phyloP scores from a whole-genome alignment of 352 stramenopile species.

The Salisapilia sapeloensis region DNA sequence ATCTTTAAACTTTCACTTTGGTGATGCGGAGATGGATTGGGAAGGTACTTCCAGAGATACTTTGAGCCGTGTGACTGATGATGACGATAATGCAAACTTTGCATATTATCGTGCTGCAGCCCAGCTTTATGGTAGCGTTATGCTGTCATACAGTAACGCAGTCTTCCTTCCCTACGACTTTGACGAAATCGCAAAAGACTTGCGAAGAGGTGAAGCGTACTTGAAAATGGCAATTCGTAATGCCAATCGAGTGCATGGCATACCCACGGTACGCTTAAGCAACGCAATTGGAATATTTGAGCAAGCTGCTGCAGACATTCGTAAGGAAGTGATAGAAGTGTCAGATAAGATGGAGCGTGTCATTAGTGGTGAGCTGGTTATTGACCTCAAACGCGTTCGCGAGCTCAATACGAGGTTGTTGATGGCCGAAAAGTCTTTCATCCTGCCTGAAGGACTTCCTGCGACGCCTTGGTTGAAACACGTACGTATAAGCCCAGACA shows the following conservation, averaged over 20 bases:
- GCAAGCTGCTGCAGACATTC: constrained; percentile 23
- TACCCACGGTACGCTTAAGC: constrained; percentile 31
- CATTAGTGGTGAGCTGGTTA: constrained; percentile 34
- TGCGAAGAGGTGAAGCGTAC: constrained; percentile 42
- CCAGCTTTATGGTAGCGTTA: constrained; percentile 62
- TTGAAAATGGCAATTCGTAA: constrained; percentile 22
- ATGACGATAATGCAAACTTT: constrained; percentile 50
- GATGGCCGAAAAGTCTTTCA: constrained; percentile 65
- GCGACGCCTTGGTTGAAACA: constrained; percentile 74
- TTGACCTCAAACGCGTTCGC: constrained; percentile 63
- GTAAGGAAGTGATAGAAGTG: constrained; percentile 40
- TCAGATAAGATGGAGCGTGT: constrained; percentile 35
- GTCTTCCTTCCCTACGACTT: constrained; percentile 81
- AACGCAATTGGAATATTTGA: constrained; percentile 46
- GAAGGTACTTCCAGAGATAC: constrained; percentile 37
- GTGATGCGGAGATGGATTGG: constrained; percentile 46
- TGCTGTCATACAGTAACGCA: constrained; percentile 58
- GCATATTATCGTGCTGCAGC: constrained; percentile 54
- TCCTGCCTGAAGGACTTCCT: constrained; percentile 39
- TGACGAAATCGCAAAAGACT: constrained; percentile 47
- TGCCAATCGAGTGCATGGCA: constrained; percentile 4
- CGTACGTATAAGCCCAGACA: constrained; percentile 16
- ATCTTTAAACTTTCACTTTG: constrained; percentile 54
- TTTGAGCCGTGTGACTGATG: constrained; percentile 62
- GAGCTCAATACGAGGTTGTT: constrained; percentile 73